Evolutionary conservation across 2,329 filamentous ascomycete genomes (phyloP).

Genomic region (Penicillium sp.): DNA sequence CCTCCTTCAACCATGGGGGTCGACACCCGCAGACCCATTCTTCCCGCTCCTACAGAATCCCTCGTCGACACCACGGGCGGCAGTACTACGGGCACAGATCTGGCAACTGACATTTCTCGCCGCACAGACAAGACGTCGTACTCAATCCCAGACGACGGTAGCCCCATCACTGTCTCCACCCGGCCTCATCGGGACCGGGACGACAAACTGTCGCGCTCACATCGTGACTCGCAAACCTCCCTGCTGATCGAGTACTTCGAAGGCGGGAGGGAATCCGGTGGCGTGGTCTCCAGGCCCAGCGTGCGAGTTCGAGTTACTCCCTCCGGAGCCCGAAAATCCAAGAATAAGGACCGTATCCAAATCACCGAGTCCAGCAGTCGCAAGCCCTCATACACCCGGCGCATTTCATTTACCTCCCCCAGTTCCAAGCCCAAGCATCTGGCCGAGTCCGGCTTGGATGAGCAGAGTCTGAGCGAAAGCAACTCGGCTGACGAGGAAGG

Average conservation of each 20-base stretch:
- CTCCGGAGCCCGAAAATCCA: conserved; percentile 65
- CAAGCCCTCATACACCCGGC: conserved; percentile 71
- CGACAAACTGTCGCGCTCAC: conserved; percentile 60
- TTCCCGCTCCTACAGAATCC: conserved; percentile 59
- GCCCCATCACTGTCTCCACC: conserved; percentile 89
- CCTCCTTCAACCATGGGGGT: conserved; percentile 52
- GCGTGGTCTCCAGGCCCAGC: conserved; percentile 74
- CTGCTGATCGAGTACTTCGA: conserved; percentile 96
- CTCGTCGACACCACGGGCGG: conserved; percentile 52
- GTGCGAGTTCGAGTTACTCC: conserved; percentile 82
- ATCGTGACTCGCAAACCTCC: conserved; percentile 78
- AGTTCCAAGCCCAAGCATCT: conserved; percentile 47
- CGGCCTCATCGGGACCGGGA: conserved; percentile 61
- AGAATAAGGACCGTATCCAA: conserved; percentile 75
- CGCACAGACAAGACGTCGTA: conserved; percentile 58
- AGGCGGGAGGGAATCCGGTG: conserved; percentile 66
- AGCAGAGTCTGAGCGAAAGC: conserved; percentile 72
- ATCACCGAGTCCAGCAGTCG: conserved; percentile 81
- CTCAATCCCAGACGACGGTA: conserved; percentile 62
- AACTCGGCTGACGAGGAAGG: conserved; percentile 81
- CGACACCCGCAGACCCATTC: conserved; percentile 54
- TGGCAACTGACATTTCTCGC: conserved; percentile 58
- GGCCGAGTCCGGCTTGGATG: conserved; percentile 58
- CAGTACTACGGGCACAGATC: conserved; percentile 53
- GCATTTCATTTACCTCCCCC: conserved; percentile 65